Base-by-base conservation (phyloP, 495 filamentous ascomycete genomes). In the Podospora pseudocomata region DNA sequence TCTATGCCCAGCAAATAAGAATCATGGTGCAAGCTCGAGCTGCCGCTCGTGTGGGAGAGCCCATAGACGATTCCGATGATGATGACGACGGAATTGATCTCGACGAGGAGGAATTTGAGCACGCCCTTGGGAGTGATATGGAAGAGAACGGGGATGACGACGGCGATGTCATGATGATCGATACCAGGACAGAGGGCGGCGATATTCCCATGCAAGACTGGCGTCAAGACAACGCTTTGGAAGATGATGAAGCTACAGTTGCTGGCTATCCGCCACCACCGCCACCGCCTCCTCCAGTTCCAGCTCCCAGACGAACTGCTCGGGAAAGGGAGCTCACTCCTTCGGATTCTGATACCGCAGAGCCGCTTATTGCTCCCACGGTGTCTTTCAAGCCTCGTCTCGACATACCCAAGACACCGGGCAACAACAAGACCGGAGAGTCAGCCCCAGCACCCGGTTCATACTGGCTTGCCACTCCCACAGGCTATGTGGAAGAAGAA, bases 401-500 rank as follows among this genome's bases (percentile, higher is more conserved):
- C 53, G 85, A 87, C 20, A 81, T 89, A 32, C 86, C 86, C 20
- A 85, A 85, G 65, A 88, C 86, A 1, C 86, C 84, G 1, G 82
- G 81, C 7, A 66, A 78, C 72, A 0, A 76, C 76, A 64, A 58
- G 11, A 26, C 7, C 13, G 72, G 70, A 18, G 75, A 76, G 7
- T 76, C 77, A 64, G 58, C 65, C 78, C 76, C 11, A 83, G 74
- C 28, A 32, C 85, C 92, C 6, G 91, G 92, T 34, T 81, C 84
- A 55, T 91, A 98, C 80, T 99, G 95, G 95, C 84, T 95, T 44
- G 88, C 92, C 67, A 92, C 88, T 30, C 92, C 95, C 2, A 80
- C 83, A 16, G 86, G 82, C 28, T 92, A 88, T 54, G 83, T 78
- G 53, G 81, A 83, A 32, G 83, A 85, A 18, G 81, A 86, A 18